phyloP scores from a whole-genome alignment of 192 early-diverging fungal genomes.

The Chytriomyces sp. region DNA sequence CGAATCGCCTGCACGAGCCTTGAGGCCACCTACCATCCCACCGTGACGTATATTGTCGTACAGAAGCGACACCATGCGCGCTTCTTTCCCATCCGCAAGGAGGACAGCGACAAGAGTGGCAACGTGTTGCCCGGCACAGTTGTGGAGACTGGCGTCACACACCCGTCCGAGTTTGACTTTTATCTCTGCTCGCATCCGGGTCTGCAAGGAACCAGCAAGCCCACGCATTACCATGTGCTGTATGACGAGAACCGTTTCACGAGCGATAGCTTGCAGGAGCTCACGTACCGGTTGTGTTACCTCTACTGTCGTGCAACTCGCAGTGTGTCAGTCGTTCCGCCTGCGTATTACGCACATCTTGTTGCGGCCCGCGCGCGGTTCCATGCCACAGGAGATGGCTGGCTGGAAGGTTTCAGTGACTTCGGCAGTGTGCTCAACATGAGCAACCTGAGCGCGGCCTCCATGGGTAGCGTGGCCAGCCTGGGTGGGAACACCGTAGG shows the following conservation, averaged over 20 bases:
- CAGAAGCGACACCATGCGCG: slow-evolving; percentile 90
- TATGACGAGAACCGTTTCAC: slow-evolving; percentile 84
- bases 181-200: slow-evolving; percentile 91
- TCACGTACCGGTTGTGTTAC: slow-evolving; percentile 90
- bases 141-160: slow-evolving; percentile 59
- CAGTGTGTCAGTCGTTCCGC: slow-evolving; percentile 83
- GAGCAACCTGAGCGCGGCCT: slow-evolving; percentile 16
- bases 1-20: slow-evolving; percentile 62
- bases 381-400: slow-evolving; percentile 67
- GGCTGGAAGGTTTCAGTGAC: slow-evolving; percentile 32
- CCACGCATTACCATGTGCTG: slow-evolving; percentile 91
- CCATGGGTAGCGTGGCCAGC: slow-evolving; percentile 17
- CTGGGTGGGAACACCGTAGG: neutral
- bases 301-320: slow-evolving; percentile 86
- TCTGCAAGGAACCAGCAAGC: slow-evolving; percentile 90
- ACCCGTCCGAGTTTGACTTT: slow-evolving; percentile 63
- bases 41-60: slow-evolving; percentile 80
- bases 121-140: slow-evolving; percentile 65
- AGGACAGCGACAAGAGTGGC: slow-evolving; percentile 55
- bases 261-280: slow-evolving; percentile 76
- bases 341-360: slow-evolving; percentile 92
- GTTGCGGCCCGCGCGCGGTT: slow-evolving; percentile 84
- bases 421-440: slow-evolving; percentile 12
- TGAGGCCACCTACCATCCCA: slow-evolving; percentile 71
- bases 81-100: slow-evolving; percentile 64